Conservation (phyloP, 306 rosid genomes). For the Cotoneaster glaucophyllus region DNA sequence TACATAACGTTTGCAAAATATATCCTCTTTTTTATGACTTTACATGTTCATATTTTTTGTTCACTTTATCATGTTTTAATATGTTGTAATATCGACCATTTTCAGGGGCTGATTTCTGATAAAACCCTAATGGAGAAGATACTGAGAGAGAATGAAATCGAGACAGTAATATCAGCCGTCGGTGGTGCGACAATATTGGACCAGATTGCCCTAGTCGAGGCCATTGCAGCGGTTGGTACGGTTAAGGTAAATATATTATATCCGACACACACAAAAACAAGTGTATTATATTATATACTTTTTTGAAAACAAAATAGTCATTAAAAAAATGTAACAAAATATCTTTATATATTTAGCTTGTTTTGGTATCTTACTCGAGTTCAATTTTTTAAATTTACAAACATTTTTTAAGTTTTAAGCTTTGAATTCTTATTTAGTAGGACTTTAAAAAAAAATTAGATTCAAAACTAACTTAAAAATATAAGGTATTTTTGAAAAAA, state of each 20-base stretch:
- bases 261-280: background rate
- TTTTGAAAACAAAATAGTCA: too few species aligned
- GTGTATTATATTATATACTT: too few species aligned
- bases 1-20: background rate
- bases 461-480: too few species aligned
- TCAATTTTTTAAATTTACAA: too few species aligned
- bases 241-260: conserved; percentile 34
- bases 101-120: conserved; percentile 46
- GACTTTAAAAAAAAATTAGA: too few species aligned
- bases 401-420: too few species aligned
- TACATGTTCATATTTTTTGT: background rate
- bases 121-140: conserved; percentile 38
- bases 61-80: background rate
- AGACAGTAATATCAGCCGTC: conserved; percentile 44
- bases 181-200: conserved; percentile 41
- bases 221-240: conserved; percentile 39
- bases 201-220: conserved; percentile 45
- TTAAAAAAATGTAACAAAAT: background rate
- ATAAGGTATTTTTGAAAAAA: too few species aligned
- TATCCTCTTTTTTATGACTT: background rate
- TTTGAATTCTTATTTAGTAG: too few species aligned
- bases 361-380: too few species aligned
- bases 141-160: conserved; percentile 46
- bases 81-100: background rate
- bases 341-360: background rate